A percentile compares a stretch with the other conserved stretches of the same genome.
These are phyloP conservation scores for Chlorella variabilis DNA, from an alignment of 163 green algal genomes.

Conservation along the genomic window DNA sequence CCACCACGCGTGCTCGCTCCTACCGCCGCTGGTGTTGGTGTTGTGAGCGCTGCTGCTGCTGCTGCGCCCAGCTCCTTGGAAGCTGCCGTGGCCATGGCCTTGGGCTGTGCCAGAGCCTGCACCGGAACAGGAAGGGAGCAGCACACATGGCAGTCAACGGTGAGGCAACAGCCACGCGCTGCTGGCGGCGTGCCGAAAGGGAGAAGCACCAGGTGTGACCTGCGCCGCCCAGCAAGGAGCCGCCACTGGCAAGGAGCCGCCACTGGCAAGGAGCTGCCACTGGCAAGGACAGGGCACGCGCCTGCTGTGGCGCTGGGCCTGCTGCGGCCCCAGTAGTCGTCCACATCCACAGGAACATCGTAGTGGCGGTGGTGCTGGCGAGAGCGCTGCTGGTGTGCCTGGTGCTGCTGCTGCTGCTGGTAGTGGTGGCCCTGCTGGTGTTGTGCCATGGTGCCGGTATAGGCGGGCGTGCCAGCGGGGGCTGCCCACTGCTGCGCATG, in stretches of 20 bases:
- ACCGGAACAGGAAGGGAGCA: too few relatives aligned
- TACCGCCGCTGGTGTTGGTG: not conserved
- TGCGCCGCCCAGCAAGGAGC: too few relatives aligned
- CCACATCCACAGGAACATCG: not conserved
- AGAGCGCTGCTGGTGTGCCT: not conserved
- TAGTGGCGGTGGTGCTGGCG: slow-evolving; percentile 9
- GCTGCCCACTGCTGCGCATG: not conserved
- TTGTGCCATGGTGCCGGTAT: not conserved
- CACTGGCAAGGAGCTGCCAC: not conserved
- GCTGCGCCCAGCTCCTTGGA: not conserved
- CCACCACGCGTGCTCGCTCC: slow-evolving; percentile 8
- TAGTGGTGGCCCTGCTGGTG: not conserved
- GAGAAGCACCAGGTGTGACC: too few relatives aligned
- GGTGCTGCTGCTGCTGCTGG: not conserved
- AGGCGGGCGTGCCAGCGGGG: not conserved
- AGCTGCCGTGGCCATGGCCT: too few relatives aligned
- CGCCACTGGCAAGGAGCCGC: too few relatives aligned
- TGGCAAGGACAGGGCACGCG: too few relatives aligned
- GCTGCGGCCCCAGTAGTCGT: slow-evolving; percentile 20
- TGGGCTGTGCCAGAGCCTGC: too few relatives aligned
- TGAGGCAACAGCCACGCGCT: too few relatives aligned
- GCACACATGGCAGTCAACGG: too few relatives aligned
- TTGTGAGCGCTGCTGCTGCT: not conserved
- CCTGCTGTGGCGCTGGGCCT: not conserved
- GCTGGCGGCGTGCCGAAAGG: too few relatives aligned